Conservation (phyloP, 1,139 yeast genomes). For the Magnusiomyces sp. region DNA sequence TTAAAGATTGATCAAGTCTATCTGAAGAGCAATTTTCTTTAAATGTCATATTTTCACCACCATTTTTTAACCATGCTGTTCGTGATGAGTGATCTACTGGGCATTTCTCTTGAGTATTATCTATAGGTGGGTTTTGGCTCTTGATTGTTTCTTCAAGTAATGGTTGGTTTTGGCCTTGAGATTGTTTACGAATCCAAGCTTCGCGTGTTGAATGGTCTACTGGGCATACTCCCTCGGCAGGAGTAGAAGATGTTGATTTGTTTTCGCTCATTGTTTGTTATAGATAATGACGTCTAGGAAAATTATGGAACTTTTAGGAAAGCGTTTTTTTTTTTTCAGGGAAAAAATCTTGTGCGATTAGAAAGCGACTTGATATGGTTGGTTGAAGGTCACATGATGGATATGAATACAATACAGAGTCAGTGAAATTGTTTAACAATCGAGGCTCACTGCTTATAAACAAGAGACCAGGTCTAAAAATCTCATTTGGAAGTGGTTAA, state of each 20-base stretch:
- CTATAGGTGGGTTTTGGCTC: not conserved
- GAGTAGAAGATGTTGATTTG: not conserved
- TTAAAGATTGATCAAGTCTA: slow-evolving; percentile 21
- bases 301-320: too few species aligned
- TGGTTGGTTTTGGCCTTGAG: slow-evolving; percentile 2
- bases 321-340: too few species aligned
- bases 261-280: not conserved
- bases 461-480: too few species aligned
- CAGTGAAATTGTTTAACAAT: too few species aligned
- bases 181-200: slow-evolving; percentile 13
- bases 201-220: slow-evolving; percentile 16
- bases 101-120: slow-evolving; percentile 22
- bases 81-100: slow-evolving; percentile 36
- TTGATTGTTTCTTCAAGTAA: slow-evolving; percentile 1
- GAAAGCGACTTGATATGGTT: too few species aligned
- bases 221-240: slow-evolving; percentile 13
- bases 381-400: too few species aligned
- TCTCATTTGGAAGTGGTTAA: too few species aligned
- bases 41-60: slow-evolving; percentile 15
- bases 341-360: too few species aligned
- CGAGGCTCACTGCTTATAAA: too few species aligned
- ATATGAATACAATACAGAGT: too few species aligned
- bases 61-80: slow-evolving; percentile 44
- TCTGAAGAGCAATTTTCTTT: slow-evolving; percentile 25
- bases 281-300: not conserved